phyloP scores from a whole-genome alignment of 176 grass and related monocot species.

The Olyra latifolia region DNA sequence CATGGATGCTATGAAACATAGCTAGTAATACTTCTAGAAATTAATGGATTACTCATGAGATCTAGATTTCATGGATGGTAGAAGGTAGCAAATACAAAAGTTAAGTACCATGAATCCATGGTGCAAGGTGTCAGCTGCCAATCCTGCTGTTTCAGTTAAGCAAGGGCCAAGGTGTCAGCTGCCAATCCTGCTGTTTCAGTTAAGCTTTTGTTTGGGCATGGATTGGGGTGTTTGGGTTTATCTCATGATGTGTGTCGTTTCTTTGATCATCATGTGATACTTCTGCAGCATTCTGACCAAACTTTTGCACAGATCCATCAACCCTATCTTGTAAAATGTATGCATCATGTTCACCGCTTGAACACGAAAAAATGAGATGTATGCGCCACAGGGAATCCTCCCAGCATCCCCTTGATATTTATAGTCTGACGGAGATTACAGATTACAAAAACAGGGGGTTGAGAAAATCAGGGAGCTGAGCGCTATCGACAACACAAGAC shows the following conservation, averaged over 20 bases:
- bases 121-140: not conserved
- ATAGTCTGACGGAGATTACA: too few species aligned
- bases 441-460: too few species aligned
- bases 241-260: constrained; percentile 1
- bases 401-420: too few species aligned
- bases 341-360: not conserved
- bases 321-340: not conserved
- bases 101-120: not conserved
- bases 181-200: not conserved
- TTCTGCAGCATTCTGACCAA: not conserved
- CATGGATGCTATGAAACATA: not conserved
- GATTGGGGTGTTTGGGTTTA: not conserved
- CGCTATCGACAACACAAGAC: too few species aligned
- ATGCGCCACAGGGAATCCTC: too few species aligned
- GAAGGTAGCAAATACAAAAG: not conserved
- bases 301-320: not conserved
- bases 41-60: not conserved
- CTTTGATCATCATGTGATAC: constrained; percentile 14
- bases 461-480: too few species aligned
- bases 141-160: constrained; percentile 1
- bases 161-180: not conserved
- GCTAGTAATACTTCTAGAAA: too few species aligned
- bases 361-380: too few species aligned
- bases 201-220: not conserved
- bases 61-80: constrained; percentile 5